Conservation (phyloP, 2,329 filamentous ascomycete genomes). For the Beauveria brongniartii region DNA sequence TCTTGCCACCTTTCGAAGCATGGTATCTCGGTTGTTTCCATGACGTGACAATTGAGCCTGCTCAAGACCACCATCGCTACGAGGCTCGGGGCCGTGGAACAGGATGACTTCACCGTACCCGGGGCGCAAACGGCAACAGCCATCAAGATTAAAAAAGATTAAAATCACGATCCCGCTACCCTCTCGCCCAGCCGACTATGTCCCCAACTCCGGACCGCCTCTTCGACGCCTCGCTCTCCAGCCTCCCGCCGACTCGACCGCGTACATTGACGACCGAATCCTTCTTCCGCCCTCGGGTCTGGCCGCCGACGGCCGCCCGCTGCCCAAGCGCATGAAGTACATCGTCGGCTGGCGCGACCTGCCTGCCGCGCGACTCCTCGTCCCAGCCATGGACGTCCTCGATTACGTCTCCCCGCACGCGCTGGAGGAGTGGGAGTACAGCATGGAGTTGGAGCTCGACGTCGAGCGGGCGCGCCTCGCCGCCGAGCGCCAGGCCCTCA, state of each 20-base stretch:
- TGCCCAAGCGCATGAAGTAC: slow-evolving; percentile 42
- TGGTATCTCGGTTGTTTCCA: neutral
- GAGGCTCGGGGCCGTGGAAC: too few relatives aligned
- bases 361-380: slow-evolving; percentile 37
- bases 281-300: slow-evolving; percentile 32
- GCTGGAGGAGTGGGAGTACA: slow-evolving; percentile 50
- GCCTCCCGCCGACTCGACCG: slow-evolving; percentile 41
- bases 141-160: neutral
- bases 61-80: neutral
- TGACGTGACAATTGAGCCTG: neutral
- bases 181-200: slow-evolving; percentile 26
- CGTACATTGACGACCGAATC: slow-evolving; percentile 49
- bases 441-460: slow-evolving; percentile 35
- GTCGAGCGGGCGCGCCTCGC: slow-evolving; percentile 25
- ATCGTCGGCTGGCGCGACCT: slow-evolving; percentile 47
- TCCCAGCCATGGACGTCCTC: slow-evolving; percentile 40
- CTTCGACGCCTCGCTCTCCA: slow-evolving; percentile 39
- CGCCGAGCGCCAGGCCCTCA: slow-evolving; percentile 17
- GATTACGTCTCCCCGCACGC: slow-evolving; percentile 51
- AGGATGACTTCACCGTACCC: neutral
- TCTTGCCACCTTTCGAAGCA: neutral
- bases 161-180: neutral
- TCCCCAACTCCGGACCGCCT: slow-evolving; percentile 39
- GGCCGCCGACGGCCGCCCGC: slow-evolving; percentile 26
- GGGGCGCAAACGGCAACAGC: neutral